Percentiles rank a stretch among this genome's conserved stretches.
These are phyloP conservation scores for Saccharomyces hybrid DNA, from an alignment of 1,139 yeast genomes.

Conservation along the genomic window DNA sequence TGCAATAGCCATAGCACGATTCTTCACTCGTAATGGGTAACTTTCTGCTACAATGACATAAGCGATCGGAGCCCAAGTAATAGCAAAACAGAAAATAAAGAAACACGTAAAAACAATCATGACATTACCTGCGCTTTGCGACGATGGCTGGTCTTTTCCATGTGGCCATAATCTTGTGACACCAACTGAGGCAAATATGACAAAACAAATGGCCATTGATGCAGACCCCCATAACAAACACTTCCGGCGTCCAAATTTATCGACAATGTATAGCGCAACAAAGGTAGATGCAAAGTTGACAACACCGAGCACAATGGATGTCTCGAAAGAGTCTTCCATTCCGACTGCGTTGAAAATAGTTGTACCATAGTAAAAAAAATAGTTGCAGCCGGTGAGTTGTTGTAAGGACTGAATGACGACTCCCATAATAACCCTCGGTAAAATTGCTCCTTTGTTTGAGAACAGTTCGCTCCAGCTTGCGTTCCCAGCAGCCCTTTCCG, in stretches of 20 bases:
- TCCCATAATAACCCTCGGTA: constrained; percentile 57
- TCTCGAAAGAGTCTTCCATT: too few relatives aligned
- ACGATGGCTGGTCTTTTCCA: constrained; percentile 42
- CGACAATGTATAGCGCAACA: too few relatives aligned
- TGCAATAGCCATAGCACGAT: constrained; percentile 68
- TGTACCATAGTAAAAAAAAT: constrained; percentile 65
- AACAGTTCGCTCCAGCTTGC: constrained; percentile 34
- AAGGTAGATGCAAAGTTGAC: too few relatives aligned
- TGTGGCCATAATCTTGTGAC: constrained; percentile 49
- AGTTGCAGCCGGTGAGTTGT: constrained; percentile 71
- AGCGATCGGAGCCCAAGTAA: constrained; percentile 65
- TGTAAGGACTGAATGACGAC: constrained; percentile 46
- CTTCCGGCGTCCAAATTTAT: background rate
- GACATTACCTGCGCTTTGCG: constrained; percentile 21
- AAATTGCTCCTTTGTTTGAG: constrained; percentile 32
- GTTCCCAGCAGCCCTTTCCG: constrained; percentile 33
- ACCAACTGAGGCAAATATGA: constrained; percentile 59
- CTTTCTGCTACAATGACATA: constrained; percentile 65
- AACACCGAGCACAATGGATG: too few relatives aligned
- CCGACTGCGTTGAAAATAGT: too few relatives aligned
- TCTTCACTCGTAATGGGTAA: constrained; percentile 66
- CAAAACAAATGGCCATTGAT: constrained; percentile 54
- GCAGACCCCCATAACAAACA: constrained; percentile 54
- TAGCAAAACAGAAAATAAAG: constrained; percentile 6
- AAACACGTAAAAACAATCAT: constrained; percentile 6